Conservation (phyloP, 768 basidiomycete species). For the Austroboletus festivus region DNA sequence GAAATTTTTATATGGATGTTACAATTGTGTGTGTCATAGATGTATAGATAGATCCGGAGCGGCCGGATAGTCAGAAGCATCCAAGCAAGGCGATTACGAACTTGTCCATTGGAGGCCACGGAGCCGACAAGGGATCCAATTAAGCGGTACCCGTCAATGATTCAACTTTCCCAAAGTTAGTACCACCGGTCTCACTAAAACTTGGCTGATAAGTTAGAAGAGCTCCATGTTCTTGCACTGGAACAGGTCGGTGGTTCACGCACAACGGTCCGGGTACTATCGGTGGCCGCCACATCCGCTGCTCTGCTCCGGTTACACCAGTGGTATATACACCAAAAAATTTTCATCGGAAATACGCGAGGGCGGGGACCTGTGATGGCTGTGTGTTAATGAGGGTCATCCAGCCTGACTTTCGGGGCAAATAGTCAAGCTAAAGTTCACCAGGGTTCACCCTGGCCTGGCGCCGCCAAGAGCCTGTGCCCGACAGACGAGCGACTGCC, state of each 20-base stretch:
- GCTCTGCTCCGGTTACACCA: no score
- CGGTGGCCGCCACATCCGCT: no score
- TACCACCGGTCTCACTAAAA: not conserved
- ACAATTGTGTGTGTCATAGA: conserved; percentile 24
- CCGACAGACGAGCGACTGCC: conserved; percentile 13
- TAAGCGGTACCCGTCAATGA: conserved; percentile 6
- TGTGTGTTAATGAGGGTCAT: conserved; percentile 36
- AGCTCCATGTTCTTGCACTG: no score
- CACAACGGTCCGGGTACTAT: no score
- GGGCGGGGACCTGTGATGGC: conserved; percentile 38
- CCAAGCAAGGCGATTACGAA: conserved; percentile 17
- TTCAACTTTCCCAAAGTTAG: not conserved
- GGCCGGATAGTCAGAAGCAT: conserved; percentile 12
- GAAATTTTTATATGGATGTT: conserved; percentile 22
- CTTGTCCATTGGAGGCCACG: conserved; percentile 9
- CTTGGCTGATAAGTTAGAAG: no score
- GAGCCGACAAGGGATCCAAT: conserved; percentile 19
- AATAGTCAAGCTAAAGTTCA: conserved; percentile 29
- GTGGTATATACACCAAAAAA: no score
- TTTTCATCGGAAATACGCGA: conserved; percentile 38
- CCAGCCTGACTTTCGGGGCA: conserved; percentile 32
- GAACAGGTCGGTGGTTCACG: no score
- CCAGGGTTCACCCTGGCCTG: conserved; percentile 28
- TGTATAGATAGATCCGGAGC: conserved; percentile 12
- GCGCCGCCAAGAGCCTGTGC: conserved; percentile 27